Evolutionary conservation across 805 yeast species (phyloP).

Genomic region (Nakazawaea populi): DNA sequence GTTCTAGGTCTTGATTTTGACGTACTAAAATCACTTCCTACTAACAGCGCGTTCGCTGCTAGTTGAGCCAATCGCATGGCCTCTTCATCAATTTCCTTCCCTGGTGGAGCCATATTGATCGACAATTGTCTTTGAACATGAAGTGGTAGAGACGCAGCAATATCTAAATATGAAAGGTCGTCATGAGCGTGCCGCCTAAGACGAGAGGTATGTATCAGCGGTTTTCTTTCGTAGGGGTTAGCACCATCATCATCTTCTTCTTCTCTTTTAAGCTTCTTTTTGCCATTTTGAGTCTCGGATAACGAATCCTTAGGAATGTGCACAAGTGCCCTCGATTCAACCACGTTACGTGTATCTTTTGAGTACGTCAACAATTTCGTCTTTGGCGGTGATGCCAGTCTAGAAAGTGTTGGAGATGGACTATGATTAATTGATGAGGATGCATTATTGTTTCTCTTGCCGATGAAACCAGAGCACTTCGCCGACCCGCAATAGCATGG

Average conservation of each 20-base stretch:
- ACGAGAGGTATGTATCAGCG: background rate
- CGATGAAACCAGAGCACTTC: constrained; percentile 35
- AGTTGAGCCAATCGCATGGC: constrained; percentile 6
- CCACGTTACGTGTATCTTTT: background rate
- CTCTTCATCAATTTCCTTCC: constrained; percentile 11
- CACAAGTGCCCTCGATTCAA: too few relatives aligned
- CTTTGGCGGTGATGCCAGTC: background rate
- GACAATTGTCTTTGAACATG: constrained; percentile 9
- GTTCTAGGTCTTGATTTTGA: background rate
- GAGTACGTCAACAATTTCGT: background rate
- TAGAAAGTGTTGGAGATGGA: background rate
- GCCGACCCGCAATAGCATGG: constrained; percentile 36
- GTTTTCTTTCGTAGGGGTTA: constrained; percentile 1
- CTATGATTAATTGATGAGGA: background rate
- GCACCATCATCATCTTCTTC: background rate
- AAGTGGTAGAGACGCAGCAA: constrained; percentile 6
- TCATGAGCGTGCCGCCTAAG: constrained; percentile 1
- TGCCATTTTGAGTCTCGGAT: background rate
- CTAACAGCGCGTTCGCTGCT: constrained; percentile 1
- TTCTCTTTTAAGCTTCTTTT: background rate
- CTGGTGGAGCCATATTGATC: constrained; percentile 17
- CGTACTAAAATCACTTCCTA: background rate
- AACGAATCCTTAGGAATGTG: too few relatives aligned
- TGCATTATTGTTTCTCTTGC: constrained; percentile 18
- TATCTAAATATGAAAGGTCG: background rate